phyloP scores from a whole-genome alignment of 2,329 filamentous ascomycete genomes.

The Monosporascus sp. region DNA sequence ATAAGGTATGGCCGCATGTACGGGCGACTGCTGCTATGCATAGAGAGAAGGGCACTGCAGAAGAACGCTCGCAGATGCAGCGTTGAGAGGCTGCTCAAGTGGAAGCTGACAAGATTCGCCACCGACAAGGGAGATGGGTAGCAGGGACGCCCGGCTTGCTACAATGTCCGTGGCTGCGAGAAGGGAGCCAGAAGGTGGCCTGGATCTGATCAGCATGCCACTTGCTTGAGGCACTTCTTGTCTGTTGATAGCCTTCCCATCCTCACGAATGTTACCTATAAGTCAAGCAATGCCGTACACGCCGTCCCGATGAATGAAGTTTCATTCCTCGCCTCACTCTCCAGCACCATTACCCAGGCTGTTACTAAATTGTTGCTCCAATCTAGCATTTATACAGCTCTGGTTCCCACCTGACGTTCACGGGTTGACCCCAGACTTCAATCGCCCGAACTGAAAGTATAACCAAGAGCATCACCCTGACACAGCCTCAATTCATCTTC shows the following conservation, averaged over 20 bases:
- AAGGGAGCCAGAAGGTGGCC: not conserved
- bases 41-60: not conserved
- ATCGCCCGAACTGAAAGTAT: not conserved
- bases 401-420: not conserved
- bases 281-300: not conserved
- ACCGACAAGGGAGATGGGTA: not conserved
- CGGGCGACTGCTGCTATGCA: not conserved
- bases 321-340: not conserved
- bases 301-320: not conserved
- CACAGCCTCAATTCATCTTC: not conserved
- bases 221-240: not conserved
- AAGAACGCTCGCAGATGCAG: too few species aligned
- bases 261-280: not conserved
- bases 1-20: not conserved
- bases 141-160: conserved; percentile 6
- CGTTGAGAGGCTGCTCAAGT: not conserved
- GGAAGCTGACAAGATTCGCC: not conserved
- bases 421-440: not conserved
- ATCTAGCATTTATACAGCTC: not conserved
- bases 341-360: not conserved
- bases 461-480: not conserved
- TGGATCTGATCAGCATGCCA: too few species aligned
- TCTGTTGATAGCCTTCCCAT: not conserved
- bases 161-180: not conserved
- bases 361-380: not conserved